Conservation (phyloP, 495 filamentous ascomycete species). For the Aspergillus heteromorphus region DNA sequence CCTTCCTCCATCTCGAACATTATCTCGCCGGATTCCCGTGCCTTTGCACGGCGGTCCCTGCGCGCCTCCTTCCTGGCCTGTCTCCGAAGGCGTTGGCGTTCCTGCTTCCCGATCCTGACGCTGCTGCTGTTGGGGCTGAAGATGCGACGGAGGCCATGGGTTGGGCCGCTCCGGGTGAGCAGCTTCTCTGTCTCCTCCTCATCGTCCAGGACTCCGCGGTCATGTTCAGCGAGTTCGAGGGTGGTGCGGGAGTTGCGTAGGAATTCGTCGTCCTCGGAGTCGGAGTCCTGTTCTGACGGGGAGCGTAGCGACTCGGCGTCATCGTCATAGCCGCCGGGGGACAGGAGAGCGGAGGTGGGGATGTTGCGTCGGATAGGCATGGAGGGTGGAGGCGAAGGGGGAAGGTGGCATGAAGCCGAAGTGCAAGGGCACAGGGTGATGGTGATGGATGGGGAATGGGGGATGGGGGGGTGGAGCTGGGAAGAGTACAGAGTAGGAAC, state of each 20-base stretch:
- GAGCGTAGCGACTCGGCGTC: constrained; percentile 61
- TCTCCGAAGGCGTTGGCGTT: constrained; percentile 37
- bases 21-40: constrained; percentile 63
- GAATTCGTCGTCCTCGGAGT: constrained; percentile 70
- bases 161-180: constrained; percentile 49
- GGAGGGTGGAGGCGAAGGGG: constrained; percentile 7
- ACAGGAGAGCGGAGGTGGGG: constrained; percentile 46
- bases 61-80: constrained; percentile 43
- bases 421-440: neutral
- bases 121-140: constrained; percentile 36
- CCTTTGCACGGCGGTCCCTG: constrained; percentile 38
- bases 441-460: neutral
- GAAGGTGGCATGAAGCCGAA: neutral
- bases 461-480: neutral
- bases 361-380: constrained; percentile 26
- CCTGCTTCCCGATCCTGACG: constrained; percentile 55
- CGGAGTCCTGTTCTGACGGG: constrained; percentile 67
- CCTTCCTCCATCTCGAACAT: constrained; percentile 91
- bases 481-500: constrained; percentile 1
- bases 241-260: constrained; percentile 60
- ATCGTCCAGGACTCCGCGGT: constrained; percentile 72
- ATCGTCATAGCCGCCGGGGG: constrained; percentile 60
- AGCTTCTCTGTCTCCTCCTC: constrained; percentile 86
- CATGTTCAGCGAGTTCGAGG: constrained; percentile 63
- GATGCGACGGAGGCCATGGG: constrained; percentile 45